A percentile compares a stretch with the other conserved stretches of the same genome.
Evolutionary conservation across 192 early-diverging fungal species (phyloP).

Genomic region (Podila epicladia): DNA sequence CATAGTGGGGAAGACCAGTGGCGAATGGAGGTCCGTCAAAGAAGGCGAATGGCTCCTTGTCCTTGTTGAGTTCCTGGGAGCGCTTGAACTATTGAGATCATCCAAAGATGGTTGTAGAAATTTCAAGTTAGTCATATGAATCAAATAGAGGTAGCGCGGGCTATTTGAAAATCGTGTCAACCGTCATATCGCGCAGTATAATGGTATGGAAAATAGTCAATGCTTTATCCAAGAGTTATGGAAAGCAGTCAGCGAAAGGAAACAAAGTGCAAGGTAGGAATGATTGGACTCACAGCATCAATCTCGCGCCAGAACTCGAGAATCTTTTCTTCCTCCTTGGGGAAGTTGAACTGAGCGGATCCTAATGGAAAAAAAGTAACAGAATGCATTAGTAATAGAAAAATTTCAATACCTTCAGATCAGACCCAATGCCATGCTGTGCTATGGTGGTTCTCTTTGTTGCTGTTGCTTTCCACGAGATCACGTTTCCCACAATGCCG

Average conservation of each 20-base stretch:
- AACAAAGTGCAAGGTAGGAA: too few relatives aligned
- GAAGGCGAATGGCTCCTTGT: slow-evolving; percentile 88
- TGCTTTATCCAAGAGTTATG: too few relatives aligned
- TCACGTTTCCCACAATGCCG: neutral
- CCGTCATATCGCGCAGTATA: too few relatives aligned
- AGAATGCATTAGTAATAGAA: neutral
- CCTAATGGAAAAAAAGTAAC: slow-evolving; percentile 12
- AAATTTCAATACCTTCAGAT: too few relatives aligned
- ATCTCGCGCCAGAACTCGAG: slow-evolving; percentile 97
- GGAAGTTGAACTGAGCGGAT: slow-evolving; percentile 80
- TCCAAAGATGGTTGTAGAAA: neutral
- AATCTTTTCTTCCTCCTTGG: slow-evolving; percentile 94
- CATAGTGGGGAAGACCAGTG: slow-evolving; percentile 98
- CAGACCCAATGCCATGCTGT: neutral
- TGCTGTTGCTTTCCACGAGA: neutral
- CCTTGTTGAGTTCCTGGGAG: slow-evolving; percentile 91
- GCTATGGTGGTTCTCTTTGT: too few relatives aligned
- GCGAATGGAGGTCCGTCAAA: slow-evolving; percentile 99
- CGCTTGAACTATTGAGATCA: slow-evolving; percentile 32
- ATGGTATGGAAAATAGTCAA: too few relatives aligned
- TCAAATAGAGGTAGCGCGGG: neutral
- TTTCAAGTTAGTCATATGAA: neutral
- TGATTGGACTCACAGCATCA: slow-evolving; percentile 76
- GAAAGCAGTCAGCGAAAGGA: too few relatives aligned
- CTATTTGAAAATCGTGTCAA: too few relatives aligned